These are phyloP conservation scores for Phaeodactylum tricornutum DNA, from an alignment of 108 stramenopile species.

Conservation along the genomic window DNA sequence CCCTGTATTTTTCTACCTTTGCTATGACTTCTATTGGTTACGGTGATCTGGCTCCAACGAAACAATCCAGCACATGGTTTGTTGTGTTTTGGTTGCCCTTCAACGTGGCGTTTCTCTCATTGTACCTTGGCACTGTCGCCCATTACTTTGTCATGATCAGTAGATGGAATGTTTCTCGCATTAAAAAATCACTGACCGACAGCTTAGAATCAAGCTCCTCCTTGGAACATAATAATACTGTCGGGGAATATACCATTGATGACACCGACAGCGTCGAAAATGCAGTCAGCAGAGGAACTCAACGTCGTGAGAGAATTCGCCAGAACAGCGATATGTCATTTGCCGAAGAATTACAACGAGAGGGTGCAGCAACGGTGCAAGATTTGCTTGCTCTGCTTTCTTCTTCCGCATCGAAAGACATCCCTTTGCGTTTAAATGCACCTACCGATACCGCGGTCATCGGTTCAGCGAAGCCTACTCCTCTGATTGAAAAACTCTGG, in stretches of 20 bases:
- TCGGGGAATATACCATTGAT: too few relatives aligned
- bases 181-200: constrained; percentile 51
- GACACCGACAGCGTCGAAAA: too few relatives aligned
- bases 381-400: constrained; percentile 5
- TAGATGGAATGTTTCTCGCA: constrained; percentile 51
- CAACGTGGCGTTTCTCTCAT: not conserved
- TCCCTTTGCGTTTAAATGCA: too few relatives aligned
- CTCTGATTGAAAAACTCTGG: constrained; percentile 1
- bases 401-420: too few relatives aligned
- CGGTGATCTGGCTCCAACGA: constrained; percentile 36
- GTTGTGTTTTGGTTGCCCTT: constrained; percentile 1
- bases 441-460: too few relatives aligned
- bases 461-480: not conserved
- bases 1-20: not conserved
- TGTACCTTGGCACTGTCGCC: constrained; percentile 3
- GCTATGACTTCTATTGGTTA: too few relatives aligned
- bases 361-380: constrained; percentile 6
- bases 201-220: constrained; percentile 37
- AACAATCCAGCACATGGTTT: constrained; percentile 48
- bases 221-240: too few relatives aligned
- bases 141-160: constrained; percentile 68
- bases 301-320: too few relatives aligned
- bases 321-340: too few relatives aligned
- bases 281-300: too few relatives aligned
- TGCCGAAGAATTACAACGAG: too few relatives aligned